Conservation (phyloP, 2,329 filamentous ascomycete species). For the Colletotrichum eremochloae region DNA sequence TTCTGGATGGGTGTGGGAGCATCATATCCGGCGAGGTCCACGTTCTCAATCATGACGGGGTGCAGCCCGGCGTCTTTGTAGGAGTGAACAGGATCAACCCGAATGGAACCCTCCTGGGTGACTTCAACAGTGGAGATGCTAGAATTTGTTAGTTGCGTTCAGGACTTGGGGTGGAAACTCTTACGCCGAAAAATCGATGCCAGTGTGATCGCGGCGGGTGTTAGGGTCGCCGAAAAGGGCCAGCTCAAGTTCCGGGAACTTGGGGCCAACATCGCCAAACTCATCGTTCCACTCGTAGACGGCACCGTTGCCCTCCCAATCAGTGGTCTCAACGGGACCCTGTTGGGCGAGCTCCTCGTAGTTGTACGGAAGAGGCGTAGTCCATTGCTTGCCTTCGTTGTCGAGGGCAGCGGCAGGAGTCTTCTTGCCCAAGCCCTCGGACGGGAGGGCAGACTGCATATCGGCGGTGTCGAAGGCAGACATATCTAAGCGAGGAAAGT, state of each 20-base stretch:
- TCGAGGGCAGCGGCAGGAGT: conserved; percentile 42
- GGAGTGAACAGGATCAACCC: conserved; percentile 63
- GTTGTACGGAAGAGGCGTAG: conserved; percentile 59
- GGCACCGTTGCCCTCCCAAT: conserved; percentile 68
- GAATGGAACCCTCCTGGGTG: conserved; percentile 67
- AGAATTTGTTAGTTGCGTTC: conserved; percentile 44
- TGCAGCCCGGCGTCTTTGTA: conserved; percentile 88
- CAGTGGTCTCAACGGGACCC: conserved; percentile 32
- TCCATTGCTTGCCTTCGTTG: conserved; percentile 57
- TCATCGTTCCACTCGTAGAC: conserved; percentile 90
- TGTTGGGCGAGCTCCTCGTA: conserved; percentile 56
- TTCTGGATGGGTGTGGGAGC: conserved; percentile 88
- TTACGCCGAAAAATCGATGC: conserved; percentile 75
- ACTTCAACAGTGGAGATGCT: conserved; percentile 70
- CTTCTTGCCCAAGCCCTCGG: conserved; percentile 45
- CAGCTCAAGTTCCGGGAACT: conserved; percentile 76
- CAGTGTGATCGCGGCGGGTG: conserved; percentile 62
- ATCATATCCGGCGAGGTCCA: conserved; percentile 78
- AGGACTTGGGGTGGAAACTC: conserved; percentile 47
- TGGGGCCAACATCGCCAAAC: conserved; percentile 86
- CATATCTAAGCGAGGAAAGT: conserved; percentile 15
- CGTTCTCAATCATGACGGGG: conserved; percentile 83
- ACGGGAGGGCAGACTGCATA: conserved; percentile 51
- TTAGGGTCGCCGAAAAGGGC: conserved; percentile 77
- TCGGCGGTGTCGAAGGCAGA: conserved; percentile 37